phyloP scores from a whole-genome alignment of 2,329 filamentous ascomycete genomes.

The Colletotrichum falcatum region DNA sequence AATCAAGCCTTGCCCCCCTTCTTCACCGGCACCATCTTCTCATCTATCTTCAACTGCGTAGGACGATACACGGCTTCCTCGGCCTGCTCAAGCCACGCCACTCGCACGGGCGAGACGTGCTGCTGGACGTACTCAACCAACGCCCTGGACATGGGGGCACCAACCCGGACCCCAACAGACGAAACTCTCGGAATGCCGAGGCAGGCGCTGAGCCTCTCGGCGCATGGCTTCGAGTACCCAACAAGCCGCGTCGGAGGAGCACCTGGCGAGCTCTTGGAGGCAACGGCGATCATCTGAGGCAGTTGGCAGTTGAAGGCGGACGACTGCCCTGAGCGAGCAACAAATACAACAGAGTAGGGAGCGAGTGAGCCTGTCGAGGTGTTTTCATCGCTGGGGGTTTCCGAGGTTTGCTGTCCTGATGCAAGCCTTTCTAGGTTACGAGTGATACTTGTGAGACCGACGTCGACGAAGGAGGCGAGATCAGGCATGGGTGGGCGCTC shows the following conservation, averaged over 20 bases:
- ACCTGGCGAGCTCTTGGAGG: slow-evolving; percentile 57
- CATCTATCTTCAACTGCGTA: slow-evolving; percentile 43
- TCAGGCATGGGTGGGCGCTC: slow-evolving; percentile 59
- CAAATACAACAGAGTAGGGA: slow-evolving; percentile 67
- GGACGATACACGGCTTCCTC: slow-evolving; percentile 45
- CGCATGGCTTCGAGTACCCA: slow-evolving; percentile 70
- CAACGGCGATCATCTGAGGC: slow-evolving; percentile 64
- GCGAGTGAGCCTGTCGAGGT: not conserved
- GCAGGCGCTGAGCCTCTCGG: slow-evolving; percentile 65
- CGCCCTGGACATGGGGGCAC: slow-evolving; percentile 67
- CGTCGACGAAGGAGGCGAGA: slow-evolving; percentile 67
- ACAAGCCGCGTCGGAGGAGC: slow-evolving; percentile 66
- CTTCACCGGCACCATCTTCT: slow-evolving; percentile 37
- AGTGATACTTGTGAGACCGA: slow-evolving; percentile 74
- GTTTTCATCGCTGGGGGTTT: slow-evolving; percentile 50
- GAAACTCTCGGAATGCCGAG: slow-evolving; percentile 74
- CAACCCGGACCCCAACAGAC: slow-evolving; percentile 69
- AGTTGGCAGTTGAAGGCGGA: slow-evolving; percentile 71
- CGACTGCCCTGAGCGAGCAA: slow-evolving; percentile 68
- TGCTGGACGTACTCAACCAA: slow-evolving; percentile 68
- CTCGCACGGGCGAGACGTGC: slow-evolving; percentile 63
- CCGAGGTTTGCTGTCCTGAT: slow-evolving; percentile 40
- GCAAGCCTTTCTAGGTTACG: slow-evolving; percentile 58
- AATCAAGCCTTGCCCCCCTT: slow-evolving; percentile 30
- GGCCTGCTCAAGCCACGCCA: slow-evolving; percentile 62